phyloP scores from a whole-genome alignment of 331 rosid species.

The Rosa hybrid region DNA sequence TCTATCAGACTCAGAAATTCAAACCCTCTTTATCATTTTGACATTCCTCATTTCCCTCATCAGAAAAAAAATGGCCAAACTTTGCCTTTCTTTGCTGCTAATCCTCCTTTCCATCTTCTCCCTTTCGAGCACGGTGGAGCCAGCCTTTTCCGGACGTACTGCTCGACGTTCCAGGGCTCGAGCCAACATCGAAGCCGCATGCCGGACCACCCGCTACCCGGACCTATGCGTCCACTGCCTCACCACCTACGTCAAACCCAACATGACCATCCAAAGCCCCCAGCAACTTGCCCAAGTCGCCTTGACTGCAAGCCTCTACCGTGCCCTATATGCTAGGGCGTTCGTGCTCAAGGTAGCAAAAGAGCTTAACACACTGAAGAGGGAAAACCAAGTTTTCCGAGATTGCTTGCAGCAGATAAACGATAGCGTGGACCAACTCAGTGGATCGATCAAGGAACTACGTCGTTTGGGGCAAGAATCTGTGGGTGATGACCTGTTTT shows the following conservation, averaged over 20 bases:
- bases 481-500: conserved; percentile 38
- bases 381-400: conserved; percentile 35
- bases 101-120: conserved; percentile 24
- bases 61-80: conserved; percentile 38
- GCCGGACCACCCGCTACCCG: conserved; percentile 46
- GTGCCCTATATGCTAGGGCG: conserved; percentile 40
- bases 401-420: conserved; percentile 55
- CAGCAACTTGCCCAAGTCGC: conserved; percentile 49
- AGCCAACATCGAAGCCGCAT: conserved; percentile 44
- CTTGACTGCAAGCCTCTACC: conserved; percentile 44
- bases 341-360: conserved; percentile 38
- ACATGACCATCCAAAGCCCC: conserved; percentile 32
- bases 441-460: conserved; percentile 49
- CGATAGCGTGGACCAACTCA: conserved; percentile 55
- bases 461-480: conserved; percentile 15
- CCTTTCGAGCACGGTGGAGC: conserved; percentile 8
- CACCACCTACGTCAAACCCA: conserved; percentile 23
- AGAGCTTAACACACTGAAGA: conserved; percentile 32
- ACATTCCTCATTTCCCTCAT: background rate
- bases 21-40: background rate
- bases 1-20: conserved; percentile 6
- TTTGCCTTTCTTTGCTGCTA: conserved; percentile 19
- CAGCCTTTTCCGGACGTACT: conserved; percentile 12
- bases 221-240: conserved; percentile 44
- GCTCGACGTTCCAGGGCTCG: conserved; percentile 17